Conservation (phyloP, 192 early-diverging fungal species). For the Rhizophlyctis rosea region DNA sequence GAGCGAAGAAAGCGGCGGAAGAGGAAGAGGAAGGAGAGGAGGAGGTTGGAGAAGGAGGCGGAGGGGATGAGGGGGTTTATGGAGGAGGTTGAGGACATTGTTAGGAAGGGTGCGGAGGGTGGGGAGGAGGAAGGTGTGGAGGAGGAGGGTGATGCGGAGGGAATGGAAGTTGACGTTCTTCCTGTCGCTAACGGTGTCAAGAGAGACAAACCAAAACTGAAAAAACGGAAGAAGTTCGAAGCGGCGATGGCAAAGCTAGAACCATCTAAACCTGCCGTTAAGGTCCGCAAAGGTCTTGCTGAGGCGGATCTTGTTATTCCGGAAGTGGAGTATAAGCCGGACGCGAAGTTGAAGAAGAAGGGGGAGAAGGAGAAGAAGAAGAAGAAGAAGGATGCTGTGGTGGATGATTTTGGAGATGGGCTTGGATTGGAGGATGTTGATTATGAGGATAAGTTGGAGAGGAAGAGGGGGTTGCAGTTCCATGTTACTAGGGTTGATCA, state of each 20-base stretch:
- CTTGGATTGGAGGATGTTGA: constrained; percentile 73
- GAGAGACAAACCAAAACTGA: neutral
- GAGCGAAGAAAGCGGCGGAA: constrained; percentile 15
- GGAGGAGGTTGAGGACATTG: constrained; percentile 15
- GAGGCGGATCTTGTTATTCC: constrained; percentile 18
- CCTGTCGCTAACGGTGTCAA: constrained; percentile 4
- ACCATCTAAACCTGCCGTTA: constrained; percentile 5
- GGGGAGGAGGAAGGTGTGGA: constrained; percentile 21
- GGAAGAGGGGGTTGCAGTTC: constrained; percentile 52
- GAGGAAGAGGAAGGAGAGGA: constrained; percentile 27
- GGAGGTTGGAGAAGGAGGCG: constrained; percentile 9
- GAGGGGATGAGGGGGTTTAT: constrained; percentile 15
- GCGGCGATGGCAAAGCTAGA: neutral
- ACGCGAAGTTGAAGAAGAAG: constrained; percentile 32
- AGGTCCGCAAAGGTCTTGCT: neutral
- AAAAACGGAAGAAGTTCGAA: constrained; percentile 2
- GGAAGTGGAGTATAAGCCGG: constrained; percentile 26
- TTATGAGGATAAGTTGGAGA: constrained; percentile 72
- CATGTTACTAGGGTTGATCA: constrained; percentile 68
- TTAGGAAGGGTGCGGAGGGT: constrained; percentile 7
- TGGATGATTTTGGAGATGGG: constrained; percentile 74
- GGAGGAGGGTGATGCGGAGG: constrained; percentile 17
- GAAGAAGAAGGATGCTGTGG: constrained; percentile 12
- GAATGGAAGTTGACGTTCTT: constrained; percentile 20
- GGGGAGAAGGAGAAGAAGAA: constrained; percentile 10